Evolutionary conservation across 345 rosid genomes (phyloP).

Genomic region (Populus ilicifolia): DNA sequence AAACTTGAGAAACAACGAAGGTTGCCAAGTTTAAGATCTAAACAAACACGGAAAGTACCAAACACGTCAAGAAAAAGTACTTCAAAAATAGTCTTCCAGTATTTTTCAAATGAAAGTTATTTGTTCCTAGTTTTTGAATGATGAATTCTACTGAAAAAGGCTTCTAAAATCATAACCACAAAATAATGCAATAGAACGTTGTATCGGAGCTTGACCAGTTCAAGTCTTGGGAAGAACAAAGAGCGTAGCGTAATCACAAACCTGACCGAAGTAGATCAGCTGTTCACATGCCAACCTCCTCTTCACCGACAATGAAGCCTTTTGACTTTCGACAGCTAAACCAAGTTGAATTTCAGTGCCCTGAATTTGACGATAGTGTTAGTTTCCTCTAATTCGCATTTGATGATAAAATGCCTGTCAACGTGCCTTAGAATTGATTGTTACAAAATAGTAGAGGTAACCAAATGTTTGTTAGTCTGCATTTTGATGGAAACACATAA

Average conservation of each 20-base stretch:
- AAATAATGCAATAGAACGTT: constrained; percentile 1
- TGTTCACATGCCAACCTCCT: constrained; percentile 92
- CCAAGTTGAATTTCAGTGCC: constrained; percentile 98
- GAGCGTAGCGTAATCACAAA: background rate
- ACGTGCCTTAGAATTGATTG: background rate
- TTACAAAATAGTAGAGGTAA: background rate
- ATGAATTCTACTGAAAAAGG: background rate
- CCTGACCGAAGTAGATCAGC: constrained; percentile 75
- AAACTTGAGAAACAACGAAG: background rate
- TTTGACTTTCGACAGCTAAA: constrained; percentile 82
- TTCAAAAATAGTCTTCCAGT: background rate
- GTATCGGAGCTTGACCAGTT: background rate
- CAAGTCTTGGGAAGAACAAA: too few relatives aligned
- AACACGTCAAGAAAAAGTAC: background rate
- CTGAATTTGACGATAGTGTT: constrained; percentile 27
- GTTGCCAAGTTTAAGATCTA: background rate
- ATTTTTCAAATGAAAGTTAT: background rate
- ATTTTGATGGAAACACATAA: too few relatives aligned
- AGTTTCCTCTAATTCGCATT: background rate
- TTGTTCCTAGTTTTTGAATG: background rate
- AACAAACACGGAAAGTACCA: background rate
- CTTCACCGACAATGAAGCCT: constrained; percentile 79
- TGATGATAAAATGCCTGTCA: background rate
- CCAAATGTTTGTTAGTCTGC: background rate
- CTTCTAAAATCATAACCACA: background rate